A percentile compares a stretch with the other conserved stretches of the same genome.
Evolutionary conservation across 1,284 basidiomycete species (phyloP).

Genomic region (Cystobasidium slooffiae): DNA sequence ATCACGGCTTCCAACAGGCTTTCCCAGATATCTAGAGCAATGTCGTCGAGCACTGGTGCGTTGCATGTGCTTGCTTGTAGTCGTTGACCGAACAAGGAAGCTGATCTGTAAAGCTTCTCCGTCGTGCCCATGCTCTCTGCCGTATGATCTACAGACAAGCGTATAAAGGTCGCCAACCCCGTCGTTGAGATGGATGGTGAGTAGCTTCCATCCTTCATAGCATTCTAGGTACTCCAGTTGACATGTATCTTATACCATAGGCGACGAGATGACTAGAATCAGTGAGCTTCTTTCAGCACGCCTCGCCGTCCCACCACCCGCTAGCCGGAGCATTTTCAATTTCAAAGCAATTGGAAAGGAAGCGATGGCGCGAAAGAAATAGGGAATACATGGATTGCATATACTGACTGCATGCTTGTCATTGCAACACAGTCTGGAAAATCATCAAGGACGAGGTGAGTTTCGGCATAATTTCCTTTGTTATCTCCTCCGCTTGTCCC

Average conservation of each 20-base stretch:
- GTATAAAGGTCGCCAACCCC: conserved; percentile 83
- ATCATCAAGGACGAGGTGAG: conserved; percentile 91
- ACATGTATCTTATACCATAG: background rate
- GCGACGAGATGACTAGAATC: conserved; percentile 46
- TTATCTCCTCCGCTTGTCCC: background rate
- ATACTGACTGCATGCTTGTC: background rate
- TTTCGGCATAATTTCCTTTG: conserved; percentile 50
- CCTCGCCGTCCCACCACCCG: background rate
- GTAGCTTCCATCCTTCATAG: background rate
- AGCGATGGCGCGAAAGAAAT: background rate
- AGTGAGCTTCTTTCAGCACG: conserved; percentile 10
- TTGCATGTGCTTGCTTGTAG: background rate
- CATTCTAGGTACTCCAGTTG: background rate
- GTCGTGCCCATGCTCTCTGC: background rate
- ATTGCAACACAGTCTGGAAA: conserved; percentile 74
- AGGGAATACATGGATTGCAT: background rate
- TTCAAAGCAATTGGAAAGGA: background rate
- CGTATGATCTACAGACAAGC: conserved; percentile 24
- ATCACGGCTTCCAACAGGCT: conserved; percentile 36
- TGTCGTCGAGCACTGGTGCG: conserved; percentile 30
- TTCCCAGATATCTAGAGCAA: conserved; percentile 42
- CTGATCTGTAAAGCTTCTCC: conserved; percentile 3
- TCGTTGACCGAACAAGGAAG: background rate
- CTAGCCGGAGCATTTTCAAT: background rate
- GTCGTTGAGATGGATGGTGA: conserved; percentile 78